Base-by-base conservation (phyloP, 139 green algal species). In the Klebsormidium nitens region DNA sequence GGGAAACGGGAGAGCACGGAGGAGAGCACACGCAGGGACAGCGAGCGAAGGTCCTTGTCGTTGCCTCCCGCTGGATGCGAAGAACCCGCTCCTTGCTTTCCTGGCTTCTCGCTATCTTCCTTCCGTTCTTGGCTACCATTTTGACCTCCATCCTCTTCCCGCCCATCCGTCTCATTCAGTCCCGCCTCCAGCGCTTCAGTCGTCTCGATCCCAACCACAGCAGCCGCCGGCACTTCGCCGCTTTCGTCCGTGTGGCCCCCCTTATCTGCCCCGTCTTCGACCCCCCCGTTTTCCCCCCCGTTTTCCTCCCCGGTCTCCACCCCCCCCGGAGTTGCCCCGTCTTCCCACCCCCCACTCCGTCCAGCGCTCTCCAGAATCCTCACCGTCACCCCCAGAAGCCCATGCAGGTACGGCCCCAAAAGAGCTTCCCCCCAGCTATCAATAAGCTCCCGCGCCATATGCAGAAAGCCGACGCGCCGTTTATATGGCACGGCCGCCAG, bases 1-100 rank as follows among this genome's bases (percentile, higher is more conserved):
- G 64, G 64, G 50, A 64, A 71, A 34, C 66, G 65, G 29, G 48
- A 23, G 48, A 71, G 64, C 34, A 71, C 23, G 50, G 31, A 17
- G 0, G n/a, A 34, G 0, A 69, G n/a, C 34, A 64, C 1, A 2
- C 64, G 48, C 48, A 71, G 64, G 5, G 29, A 42, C 6, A 71
- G 36, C 19, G 50, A 31, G 3, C 64, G 64, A 5, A 71, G 48
- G 4, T 71, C 64, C 5, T 36, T 67, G 32, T 39, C 17, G n/a
- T n/a, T n/a, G n/a, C n/a, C n/a, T n/a, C n/a, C n/a, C n/a, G n/a
- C n/a, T n/a, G n/a, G n/a, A n/a, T n/a, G n/a, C n/a, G n/a, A n/a
- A n/a, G n/a, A n/a, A n/a, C n/a, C n/a, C n/a, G n/a, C n/a, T n/a
- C n/a, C n/a, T n/a, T n/a, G n/a, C n/a, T n/a, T n/a, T n/a, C n/a